Conservation (phyloP, 2,329 filamentous ascomycete species). For the Ophiostoma australiae region DNA sequence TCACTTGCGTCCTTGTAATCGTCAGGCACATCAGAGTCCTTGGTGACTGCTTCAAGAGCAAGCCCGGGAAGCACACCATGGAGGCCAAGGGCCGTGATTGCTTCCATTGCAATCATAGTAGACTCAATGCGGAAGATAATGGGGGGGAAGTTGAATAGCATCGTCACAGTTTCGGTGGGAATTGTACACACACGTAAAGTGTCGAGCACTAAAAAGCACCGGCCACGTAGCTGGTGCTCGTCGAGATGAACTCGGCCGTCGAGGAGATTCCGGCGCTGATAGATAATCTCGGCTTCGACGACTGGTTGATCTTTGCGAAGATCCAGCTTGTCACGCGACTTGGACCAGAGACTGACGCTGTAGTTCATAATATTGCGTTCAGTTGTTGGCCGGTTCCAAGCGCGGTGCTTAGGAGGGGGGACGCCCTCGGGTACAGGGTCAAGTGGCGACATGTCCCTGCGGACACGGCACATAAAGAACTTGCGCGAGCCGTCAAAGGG, state of each 20-base stretch:
- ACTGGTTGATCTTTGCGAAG: conserved; percentile 75
- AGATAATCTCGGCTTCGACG: conserved; percentile 65
- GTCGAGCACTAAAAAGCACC: conserved; percentile 69
- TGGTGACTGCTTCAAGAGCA: conserved; percentile 85
- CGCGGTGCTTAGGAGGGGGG: conserved; percentile 43
- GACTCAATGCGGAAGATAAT: conserved; percentile 81
- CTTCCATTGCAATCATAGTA: conserved; percentile 73
- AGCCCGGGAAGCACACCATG: conserved; percentile 56
- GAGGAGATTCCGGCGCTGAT: conserved; percentile 76
- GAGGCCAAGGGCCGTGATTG: conserved; percentile 60
- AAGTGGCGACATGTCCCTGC: conserved; percentile 54
- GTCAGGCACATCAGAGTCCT: conserved; percentile 80
- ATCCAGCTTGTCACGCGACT: conserved; percentile 46
- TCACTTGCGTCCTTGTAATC: conserved; percentile 62
- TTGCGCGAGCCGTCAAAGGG: conserved; percentile 60
- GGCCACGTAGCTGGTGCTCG: conserved; percentile 38
- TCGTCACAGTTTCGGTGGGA: conserved; percentile 62
- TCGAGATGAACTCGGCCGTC: conserved; percentile 55
- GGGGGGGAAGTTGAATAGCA: conserved; percentile 72
- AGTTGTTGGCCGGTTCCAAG: conserved; percentile 37
- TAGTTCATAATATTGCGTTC: conserved; percentile 71
- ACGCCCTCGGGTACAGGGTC: conserved; percentile 60
- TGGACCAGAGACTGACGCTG: conserved; percentile 69
- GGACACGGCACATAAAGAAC: conserved; percentile 50
- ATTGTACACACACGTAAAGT: conserved; percentile 71